These are phyloP conservation scores for Exidia glandulosa DNA, from an alignment of 768 basidiomycete species.

Conservation along the genomic window DNA sequence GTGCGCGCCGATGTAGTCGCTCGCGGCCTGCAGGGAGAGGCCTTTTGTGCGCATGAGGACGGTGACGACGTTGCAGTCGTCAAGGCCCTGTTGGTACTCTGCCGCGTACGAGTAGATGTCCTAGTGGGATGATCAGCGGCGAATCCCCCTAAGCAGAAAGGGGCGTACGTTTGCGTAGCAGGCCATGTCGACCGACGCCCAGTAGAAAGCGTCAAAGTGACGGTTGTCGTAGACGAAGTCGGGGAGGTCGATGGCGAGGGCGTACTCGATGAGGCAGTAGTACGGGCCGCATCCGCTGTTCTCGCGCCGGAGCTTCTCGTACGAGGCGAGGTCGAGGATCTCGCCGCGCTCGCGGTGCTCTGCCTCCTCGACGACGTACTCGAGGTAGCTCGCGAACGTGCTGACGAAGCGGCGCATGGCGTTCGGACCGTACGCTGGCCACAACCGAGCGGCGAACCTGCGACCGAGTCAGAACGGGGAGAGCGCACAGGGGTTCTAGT, in stretches of 20 bases:
- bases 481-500: not conserved
- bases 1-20: slow-evolving; percentile 26
- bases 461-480: not conserved
- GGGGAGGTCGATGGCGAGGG: slow-evolving; percentile 49
- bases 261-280: slow-evolving; percentile 52
- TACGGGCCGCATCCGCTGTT: slow-evolving; percentile 58
- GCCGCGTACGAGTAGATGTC: slow-evolving; percentile 31
- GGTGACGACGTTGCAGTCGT: slow-evolving; percentile 30
- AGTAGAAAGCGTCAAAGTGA: slow-evolving; percentile 40
- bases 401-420: slow-evolving; percentile 39
- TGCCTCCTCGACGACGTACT: slow-evolving; percentile 49
- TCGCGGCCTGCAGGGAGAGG: slow-evolving; percentile 24
- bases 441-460: slow-evolving; percentile 45
- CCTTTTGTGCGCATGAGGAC: slow-evolving; percentile 29
- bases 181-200: slow-evolving; percentile 52
- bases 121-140: slow-evolving; percentile 10
- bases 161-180: slow-evolving; percentile 57
- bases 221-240: slow-evolving; percentile 50
- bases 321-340: slow-evolving; percentile 43
- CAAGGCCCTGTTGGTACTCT: slow-evolving; percentile 30
- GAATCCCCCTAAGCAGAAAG: not conserved
- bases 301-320: slow-evolving; percentile 49
- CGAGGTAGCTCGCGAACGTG: slow-evolving; percentile 44
- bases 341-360: slow-evolving; percentile 45
- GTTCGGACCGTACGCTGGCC: slow-evolving; percentile 31